Conservation (phyloP, 1,284 basidiomycete genomes). For the Austroboletus niveus region DNA sequence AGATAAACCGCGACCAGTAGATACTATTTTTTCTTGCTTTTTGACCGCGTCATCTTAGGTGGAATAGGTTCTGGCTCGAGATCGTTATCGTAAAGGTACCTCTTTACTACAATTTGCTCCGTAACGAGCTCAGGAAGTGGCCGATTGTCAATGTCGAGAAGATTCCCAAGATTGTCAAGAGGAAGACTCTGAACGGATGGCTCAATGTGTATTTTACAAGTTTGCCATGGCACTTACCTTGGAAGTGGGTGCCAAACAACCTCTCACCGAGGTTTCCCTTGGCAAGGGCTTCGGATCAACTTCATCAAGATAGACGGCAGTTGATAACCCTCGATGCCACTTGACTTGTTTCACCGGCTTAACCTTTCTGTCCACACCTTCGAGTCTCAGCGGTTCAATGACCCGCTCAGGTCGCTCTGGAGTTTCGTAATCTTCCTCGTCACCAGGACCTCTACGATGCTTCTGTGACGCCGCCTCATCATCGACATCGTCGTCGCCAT, state of each 20-base stretch:
- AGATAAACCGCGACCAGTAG: constrained; percentile 13
- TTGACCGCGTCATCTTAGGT: constrained; percentile 51
- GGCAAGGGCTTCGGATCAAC: constrained; percentile 46
- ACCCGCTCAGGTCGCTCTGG: constrained; percentile 46
- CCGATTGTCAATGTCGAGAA: constrained; percentile 51
- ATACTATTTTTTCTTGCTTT: constrained; percentile 41
- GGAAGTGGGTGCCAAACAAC: constrained; percentile 62
- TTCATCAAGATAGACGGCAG: constrained; percentile 59
- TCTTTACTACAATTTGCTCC: constrained; percentile 73
- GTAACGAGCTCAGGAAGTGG: constrained; percentile 62
- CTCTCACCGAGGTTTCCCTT: constrained; percentile 49
- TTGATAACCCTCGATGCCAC: constrained; percentile 75
- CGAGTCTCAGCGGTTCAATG: constrained; percentile 38
- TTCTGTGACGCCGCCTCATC: constrained; percentile 33
- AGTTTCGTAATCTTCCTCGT: constrained; percentile 79
- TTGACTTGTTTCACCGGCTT: constrained; percentile 59
- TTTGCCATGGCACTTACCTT: constrained; percentile 49
- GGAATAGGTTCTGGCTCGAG: constrained; percentile 40
- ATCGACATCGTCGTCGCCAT: constrained; percentile 34
- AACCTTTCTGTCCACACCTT: constrained; percentile 35
- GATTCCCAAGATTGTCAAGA: constrained; percentile 77
- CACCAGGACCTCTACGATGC: constrained; percentile 69
- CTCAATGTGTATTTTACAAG: constrained; percentile 3
- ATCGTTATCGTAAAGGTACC: constrained; percentile 82
- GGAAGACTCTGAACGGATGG: constrained; percentile 47